Percentiles rank a stretch among this genome's conserved stretches.
These are phyloP conservation scores for Aspergillus sp. DNA, from an alignment of 2,329 filamentous ascomycete species.

Conservation along the genomic window DNA sequence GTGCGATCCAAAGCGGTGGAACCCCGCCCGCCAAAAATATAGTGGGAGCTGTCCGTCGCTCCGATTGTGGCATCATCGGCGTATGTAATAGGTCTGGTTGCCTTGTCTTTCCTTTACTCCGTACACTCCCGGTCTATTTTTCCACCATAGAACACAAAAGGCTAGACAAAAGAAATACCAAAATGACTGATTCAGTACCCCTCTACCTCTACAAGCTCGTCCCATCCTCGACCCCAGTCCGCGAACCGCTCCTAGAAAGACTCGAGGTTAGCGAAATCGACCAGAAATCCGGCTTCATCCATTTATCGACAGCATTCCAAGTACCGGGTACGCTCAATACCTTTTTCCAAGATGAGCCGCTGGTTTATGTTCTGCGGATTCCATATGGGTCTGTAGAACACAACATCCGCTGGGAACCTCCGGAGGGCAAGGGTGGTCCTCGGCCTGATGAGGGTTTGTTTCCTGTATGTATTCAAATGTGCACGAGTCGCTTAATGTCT, in stretches of 20 bases:
- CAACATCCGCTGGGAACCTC: conserved; percentile 32
- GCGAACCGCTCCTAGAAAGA: conserved; percentile 29
- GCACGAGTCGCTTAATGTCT: not conserved
- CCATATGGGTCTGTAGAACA: conserved; percentile 22
- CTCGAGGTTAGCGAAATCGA: conserved; percentile 34
- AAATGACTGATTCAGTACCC: conserved; percentile 20
- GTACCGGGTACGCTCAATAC: conserved; percentile 32
- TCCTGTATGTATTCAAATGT: conserved; percentile 23
- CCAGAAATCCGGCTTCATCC: conserved; percentile 30
- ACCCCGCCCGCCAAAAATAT: too few species aligned
- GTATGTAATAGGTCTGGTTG: too few species aligned
- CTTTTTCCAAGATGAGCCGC: conserved; percentile 32
- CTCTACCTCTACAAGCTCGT: conserved; percentile 35
- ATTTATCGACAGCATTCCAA: conserved; percentile 33
- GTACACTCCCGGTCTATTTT: not conserved
- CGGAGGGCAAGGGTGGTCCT: conserved; percentile 30
- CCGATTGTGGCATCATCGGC: too few species aligned
- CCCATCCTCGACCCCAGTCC: conserved; percentile 28
- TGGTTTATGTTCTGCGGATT: conserved; percentile 33
- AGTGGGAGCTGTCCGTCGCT: too few species aligned
- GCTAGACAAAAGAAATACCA: not conserved
- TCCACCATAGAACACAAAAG: not conserved
- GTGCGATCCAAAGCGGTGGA: too few species aligned
- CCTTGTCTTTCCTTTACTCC: not conserved
- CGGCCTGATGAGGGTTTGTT: conserved; percentile 34